Base-by-base conservation (phyloP, 495 filamentous ascomycete species). In the Xylaria acuta region DNA sequence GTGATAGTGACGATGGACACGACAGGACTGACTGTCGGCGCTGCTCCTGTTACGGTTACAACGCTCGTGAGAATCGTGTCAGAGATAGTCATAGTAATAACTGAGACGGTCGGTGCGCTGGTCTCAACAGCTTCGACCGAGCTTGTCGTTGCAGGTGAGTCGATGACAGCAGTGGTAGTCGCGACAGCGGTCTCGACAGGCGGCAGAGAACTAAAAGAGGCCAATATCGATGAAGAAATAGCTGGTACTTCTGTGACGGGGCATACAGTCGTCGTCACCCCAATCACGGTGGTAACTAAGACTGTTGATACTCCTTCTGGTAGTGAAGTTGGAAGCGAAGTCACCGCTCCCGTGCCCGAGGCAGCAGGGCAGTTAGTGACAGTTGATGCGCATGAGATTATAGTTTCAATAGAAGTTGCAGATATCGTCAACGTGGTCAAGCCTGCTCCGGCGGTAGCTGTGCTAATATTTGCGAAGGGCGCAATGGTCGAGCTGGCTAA, bases 201-300 rank as follows among this genome's bases (percentile, higher is more conserved):
- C 25, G 45, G 8, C 8, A 25, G 34, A 40, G 60, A 60, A 58
- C 67, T 74, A 22, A 72, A 75, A 22, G 74, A 76, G 27, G 62
- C 69, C 22, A 78, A 45, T 5, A 77, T 70, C 2, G 76, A 78
- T 34, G 76, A 78, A 47, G 76, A 78, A 22, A 78, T 74, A 1
- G 71, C 59, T 14, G 74, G 54, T 1, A 53, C 76, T n/a, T 73
- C 75, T 22, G 75, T 75, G 45, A 78, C 75, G 18, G 75, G 73
- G 67, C 76, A 78, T n/a, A 76, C 76, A 38, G 73, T 78, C 12
- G 76, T 78, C n/a, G 76, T 78, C 12, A 76, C n/a, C 25, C 63
- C 76, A 64, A 78, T 71, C 45, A 75, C 73, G n/a, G 63, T 75
- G 14, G 76, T 78, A 18, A 78, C 66, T 2, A 77, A 45, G 8